These are phyloP conservation scores for Botrytis galanthina DNA, from an alignment of 2,329 filamentous ascomycete genomes.

Conservation along the genomic window DNA sequence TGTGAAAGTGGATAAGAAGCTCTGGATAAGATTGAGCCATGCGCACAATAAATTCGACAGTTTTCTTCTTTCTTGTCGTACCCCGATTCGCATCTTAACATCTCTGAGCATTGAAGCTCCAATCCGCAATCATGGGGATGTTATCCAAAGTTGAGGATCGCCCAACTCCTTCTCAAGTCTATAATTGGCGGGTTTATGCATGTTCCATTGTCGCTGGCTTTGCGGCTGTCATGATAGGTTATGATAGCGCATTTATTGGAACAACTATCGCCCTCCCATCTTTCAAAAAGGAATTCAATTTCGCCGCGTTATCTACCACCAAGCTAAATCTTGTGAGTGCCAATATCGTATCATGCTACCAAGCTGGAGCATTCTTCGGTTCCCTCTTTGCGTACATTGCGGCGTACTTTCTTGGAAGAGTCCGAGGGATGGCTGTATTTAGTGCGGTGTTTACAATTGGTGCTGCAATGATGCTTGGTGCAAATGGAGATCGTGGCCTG, in stretches of 20 bases:
- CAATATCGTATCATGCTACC: slow-evolving; percentile 33
- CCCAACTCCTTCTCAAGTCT: slow-evolving; percentile 31
- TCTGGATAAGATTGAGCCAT: not conserved
- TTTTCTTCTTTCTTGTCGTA: not conserved
- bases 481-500: slow-evolving; percentile 40
- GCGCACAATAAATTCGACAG: not conserved
- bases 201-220: slow-evolving; percentile 28
- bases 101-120: not conserved
- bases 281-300: slow-evolving; percentile 29
- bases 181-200: slow-evolving; percentile 31
- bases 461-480: slow-evolving; percentile 63
- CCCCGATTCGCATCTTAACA: not conserved
- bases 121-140: slow-evolving; percentile 26
- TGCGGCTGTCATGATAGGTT: slow-evolving; percentile 32
- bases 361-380: slow-evolving; percentile 32
- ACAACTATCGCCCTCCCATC: slow-evolving; percentile 31
- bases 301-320: slow-evolving; percentile 24
- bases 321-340: slow-evolving; percentile 28
- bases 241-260: slow-evolving; percentile 32
- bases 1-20: not conserved
- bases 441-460: slow-evolving; percentile 65
- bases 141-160: slow-evolving; percentile 31
- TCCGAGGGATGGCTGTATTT: slow-evolving; percentile 58
- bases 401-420: not conserved
- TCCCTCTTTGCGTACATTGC: slow-evolving; percentile 3